Evolutionary conservation across 2,329 filamentous ascomycete species (phyloP), one percentile per base, ranked within the genome.

Genomic region (Ploettnerulaceae sp.): DNA sequence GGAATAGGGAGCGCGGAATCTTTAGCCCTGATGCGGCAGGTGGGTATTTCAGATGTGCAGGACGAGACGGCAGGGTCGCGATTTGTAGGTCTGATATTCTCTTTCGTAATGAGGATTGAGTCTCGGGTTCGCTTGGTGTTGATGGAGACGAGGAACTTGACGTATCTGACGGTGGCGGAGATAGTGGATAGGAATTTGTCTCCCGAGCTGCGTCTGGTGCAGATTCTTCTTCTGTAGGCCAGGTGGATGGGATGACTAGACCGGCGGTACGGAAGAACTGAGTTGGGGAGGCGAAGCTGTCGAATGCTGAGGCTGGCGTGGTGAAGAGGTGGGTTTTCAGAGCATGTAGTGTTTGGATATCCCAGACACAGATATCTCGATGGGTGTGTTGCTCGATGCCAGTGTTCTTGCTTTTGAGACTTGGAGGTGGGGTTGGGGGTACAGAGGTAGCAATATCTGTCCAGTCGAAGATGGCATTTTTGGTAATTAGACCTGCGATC

Each of bases 381-480:
- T 39, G 11, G 17, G 14, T 21, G 14, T 18, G 28, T 14, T 29
- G n/a, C 24, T 7, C 7, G 15, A 18, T 12, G 15, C 20, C 20
- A 5, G 9, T 7, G 12, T 22, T 7, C 21, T 37, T 24, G 11
- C 3, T 11, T 25, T 14, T 32, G 37, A 29, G 6, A 7, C 5
- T 14, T 7, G 18, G 17, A 15, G 20, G n/a, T 7, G 26, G 15
- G 28, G 33, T n/a, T 9, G 39, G 14, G 14, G 20, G 18, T 7
- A 24, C 26, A 18, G 52, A 74, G 70, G 0, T 74, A 4, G 79
- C 68, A 48, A 81, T 77, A 61, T 69, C 75, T 47, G 77, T 79
- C 80, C 79, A 83, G 65, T 83, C 75, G 64, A 79, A 83, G 48
- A 83, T 70, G 32, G 77, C 79, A 53, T 83, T 79, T 62, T 74